Evolutionary conservation across 116 monocot genomes (phyloP).

Genomic region (Dioscorea cayenensis): DNA sequence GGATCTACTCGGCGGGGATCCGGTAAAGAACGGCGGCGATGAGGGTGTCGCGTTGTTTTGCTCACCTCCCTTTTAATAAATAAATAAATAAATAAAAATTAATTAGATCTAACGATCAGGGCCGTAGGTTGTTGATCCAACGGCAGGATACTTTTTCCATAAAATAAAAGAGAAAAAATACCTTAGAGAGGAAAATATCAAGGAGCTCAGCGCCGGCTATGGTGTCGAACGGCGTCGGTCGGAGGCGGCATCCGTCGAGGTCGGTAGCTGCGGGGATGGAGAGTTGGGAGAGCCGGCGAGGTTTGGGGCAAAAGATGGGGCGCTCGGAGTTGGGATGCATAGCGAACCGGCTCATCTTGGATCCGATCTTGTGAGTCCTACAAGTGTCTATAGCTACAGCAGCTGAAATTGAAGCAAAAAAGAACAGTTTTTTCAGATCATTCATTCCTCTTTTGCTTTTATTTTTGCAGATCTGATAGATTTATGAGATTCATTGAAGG

Average conservation of each 20-base stretch:
- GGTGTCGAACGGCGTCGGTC: neutral
- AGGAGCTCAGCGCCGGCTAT: constrained; percentile 11
- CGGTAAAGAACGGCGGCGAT: constrained; percentile 39
- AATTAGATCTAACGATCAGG: neutral
- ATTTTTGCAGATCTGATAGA: no score
- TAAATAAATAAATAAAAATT: neutral
- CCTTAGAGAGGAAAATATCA: constrained; percentile 24
- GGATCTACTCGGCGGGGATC: constrained; percentile 34
- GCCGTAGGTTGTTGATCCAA: neutral
- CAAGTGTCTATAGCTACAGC: no score
- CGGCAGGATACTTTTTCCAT: neutral
- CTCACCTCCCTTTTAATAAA: constrained; percentile 15
- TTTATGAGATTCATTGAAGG: no score
- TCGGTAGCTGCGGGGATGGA: constrained; percentile 7
- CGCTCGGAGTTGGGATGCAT: constrained; percentile 33
- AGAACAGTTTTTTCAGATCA: no score
- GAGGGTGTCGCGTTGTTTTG: constrained; percentile 2
- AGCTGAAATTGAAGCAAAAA: no score
- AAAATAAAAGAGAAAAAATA: neutral
- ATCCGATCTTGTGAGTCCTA: no score
- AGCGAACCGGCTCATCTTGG: constrained; percentile 5
- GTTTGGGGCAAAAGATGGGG: constrained; percentile 33
- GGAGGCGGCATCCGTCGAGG: neutral
- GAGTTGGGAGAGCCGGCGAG: constrained; percentile 22
- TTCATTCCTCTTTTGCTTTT: no score